Conservation (phyloP, 2,329 filamentous ascomycete species). For the Helotiales sp. region DNA sequence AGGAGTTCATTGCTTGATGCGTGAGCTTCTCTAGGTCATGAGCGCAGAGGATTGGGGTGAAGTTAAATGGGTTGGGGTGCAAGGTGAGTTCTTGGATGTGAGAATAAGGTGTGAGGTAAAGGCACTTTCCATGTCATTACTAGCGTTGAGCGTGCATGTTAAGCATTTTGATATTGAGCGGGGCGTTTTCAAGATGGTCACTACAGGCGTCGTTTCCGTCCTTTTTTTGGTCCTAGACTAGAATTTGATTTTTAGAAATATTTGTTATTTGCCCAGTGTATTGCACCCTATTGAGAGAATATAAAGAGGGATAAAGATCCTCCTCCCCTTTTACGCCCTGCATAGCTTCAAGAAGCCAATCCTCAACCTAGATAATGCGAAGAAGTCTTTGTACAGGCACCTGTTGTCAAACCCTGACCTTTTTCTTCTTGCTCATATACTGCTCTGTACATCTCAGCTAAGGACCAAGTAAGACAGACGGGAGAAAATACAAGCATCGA, state of each 20-base stretch:
- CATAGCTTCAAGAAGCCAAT: too few relatives aligned
- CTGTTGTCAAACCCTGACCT: too few relatives aligned
- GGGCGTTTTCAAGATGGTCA: background rate
- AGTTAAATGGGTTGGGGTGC: background rate
- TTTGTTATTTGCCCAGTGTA: too few relatives aligned
- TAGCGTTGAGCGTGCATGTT: background rate
- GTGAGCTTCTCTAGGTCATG: background rate
- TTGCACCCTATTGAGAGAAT: too few relatives aligned
- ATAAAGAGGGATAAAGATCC: too few relatives aligned
- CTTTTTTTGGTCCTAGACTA: background rate
- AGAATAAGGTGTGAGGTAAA: background rate
- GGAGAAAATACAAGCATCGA: too few relatives aligned
- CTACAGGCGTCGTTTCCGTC: background rate
- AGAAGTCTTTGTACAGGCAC: too few relatives aligned
- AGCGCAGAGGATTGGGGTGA: background rate
- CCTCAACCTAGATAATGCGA: too few relatives aligned
- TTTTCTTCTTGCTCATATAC: too few relatives aligned
- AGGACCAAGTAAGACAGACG: too few relatives aligned
- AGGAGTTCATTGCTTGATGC: conserved; percentile 57
- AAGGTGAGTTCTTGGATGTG: background rate
- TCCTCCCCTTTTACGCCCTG: too few relatives aligned
- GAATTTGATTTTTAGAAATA: background rate
- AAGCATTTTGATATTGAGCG: background rate
- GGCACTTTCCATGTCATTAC: background rate
- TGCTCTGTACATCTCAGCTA: too few relatives aligned